Evolutionary conservation across 306 rosid species (phyloP).

Genomic region (Pterocarpus santalinus): DNA sequence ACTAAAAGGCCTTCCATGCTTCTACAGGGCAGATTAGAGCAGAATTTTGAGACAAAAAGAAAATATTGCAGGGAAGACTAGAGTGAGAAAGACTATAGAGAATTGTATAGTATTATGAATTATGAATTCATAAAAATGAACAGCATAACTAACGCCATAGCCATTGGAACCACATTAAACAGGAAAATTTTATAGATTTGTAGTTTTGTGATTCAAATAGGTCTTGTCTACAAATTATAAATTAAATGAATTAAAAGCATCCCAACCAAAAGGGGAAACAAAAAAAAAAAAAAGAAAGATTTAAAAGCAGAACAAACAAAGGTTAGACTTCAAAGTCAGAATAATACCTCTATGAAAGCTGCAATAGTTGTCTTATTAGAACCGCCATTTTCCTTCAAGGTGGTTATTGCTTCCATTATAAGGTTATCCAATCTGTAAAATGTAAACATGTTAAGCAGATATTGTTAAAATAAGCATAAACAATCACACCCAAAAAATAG

Average conservation of each 20-base stretch:
- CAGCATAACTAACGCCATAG: neutral
- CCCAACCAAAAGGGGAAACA: neutral
- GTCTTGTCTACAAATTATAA: neutral
- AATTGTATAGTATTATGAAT: constrained; percentile 1
- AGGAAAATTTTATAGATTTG: neutral
- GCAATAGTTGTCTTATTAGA: constrained; percentile 90
- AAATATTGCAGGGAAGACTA: neutral
- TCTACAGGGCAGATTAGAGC: neutral
- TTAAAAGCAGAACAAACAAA: constrained; percentile 29
- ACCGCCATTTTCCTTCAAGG: constrained; percentile 83
- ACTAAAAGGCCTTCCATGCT: neutral
- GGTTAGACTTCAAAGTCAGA: constrained; percentile 21
- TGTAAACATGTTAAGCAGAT: constrained; percentile 33
- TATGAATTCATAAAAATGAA: neutral
- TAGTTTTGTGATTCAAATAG: neutral
- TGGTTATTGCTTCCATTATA: constrained; percentile 83
- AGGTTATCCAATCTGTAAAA: constrained; percentile 83
- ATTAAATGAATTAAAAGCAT: neutral
- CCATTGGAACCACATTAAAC: constrained; percentile 23
- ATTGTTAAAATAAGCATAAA: constrained; percentile 23
- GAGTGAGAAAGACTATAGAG: neutral
- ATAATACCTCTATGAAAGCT: constrained; percentile 82
- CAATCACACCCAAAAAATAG: neutral
- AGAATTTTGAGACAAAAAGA: neutral
- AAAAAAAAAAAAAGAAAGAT: neutral